These are phyloP conservation scores for Geranium incanum DNA, from an alignment of 441 rosid genomes.

Conservation along the genomic window DNA sequence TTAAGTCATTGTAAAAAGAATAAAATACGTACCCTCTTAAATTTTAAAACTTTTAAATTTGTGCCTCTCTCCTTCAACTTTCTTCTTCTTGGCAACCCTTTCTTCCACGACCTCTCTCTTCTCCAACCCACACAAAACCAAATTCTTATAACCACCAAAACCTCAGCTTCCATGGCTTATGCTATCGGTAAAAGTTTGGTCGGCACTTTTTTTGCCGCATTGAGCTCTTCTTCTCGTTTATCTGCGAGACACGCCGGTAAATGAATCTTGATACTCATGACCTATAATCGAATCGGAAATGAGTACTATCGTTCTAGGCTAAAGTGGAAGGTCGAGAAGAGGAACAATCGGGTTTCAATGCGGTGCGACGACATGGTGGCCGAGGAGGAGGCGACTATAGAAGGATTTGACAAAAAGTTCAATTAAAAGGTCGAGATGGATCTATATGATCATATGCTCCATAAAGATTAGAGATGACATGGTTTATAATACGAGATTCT, in stretches of 20 bases:
- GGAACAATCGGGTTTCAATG: conserved; percentile 39
- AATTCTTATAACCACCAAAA: not conserved
- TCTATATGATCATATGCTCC: not conserved
- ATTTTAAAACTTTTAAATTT: too few relatives aligned
- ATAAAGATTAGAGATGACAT: too few relatives aligned
- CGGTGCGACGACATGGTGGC: conserved; percentile 74
- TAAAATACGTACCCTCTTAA: too few relatives aligned
- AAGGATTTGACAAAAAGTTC: conserved; percentile 68
- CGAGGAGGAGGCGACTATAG: conserved; percentile 59
- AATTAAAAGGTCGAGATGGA: conserved; percentile 98
- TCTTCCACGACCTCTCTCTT: not conserved
- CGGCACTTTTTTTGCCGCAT: conserved; percentile 42
- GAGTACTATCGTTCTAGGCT: conserved; percentile 43
- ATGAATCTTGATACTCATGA: conserved; percentile 37
- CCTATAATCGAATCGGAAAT: conserved; percentile 35
- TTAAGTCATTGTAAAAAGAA: too few relatives aligned
- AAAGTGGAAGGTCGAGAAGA: conserved; percentile 52
- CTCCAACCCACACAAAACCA: not conserved
- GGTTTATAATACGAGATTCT: too few relatives aligned
- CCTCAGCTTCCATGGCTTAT: conserved; percentile 50
- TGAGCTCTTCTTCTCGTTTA: conserved; percentile 41
- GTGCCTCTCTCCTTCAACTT: conserved; percentile 27
- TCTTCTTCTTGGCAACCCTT: too few relatives aligned
- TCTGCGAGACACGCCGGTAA: conserved; percentile 25
- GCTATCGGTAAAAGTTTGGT: conserved; percentile 57